phyloP scores from a whole-genome alignment of 495 filamentous ascomycete genomes.

The Darksidea phi region DNA sequence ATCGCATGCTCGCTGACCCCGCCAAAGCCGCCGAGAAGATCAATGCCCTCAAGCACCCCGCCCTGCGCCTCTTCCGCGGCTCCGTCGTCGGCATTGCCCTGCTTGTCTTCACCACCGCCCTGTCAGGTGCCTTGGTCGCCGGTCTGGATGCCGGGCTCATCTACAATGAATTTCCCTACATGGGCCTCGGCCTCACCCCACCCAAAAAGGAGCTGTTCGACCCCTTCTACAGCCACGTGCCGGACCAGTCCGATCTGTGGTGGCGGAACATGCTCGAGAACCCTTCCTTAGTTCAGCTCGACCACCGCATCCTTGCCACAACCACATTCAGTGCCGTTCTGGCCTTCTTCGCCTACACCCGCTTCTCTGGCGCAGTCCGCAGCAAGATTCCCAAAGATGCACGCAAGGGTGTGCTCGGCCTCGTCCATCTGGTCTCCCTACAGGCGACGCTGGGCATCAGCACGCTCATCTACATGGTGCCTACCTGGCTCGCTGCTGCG shows the following conservation, averaged over 20 bases:
- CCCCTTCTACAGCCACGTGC: constrained; percentile 76
- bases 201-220: constrained; percentile 80
- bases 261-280: constrained; percentile 98
- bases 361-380: constrained; percentile 60
- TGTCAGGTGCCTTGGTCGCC: constrained; percentile 91
- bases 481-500: constrained; percentile 78
- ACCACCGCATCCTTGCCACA: constrained; percentile 88
- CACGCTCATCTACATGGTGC: constrained; percentile 90
- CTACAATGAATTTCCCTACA: constrained; percentile 96
- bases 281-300: constrained; percentile 87
- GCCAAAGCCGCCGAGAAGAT: constrained; percentile 55
- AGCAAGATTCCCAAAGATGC: constrained; percentile 63
- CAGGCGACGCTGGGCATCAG: constrained; percentile 84
- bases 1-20: constrained; percentile 60
- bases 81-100: constrained; percentile 68
- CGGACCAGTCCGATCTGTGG: constrained; percentile 76
- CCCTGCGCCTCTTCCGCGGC: constrained; percentile 68
- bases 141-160: constrained; percentile 94
- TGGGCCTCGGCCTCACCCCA: constrained; percentile 80
- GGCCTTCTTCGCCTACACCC: constrained; percentile 71
- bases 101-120: constrained; percentile 82
- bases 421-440: constrained; percentile 76
- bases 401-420: constrained; percentile 69
- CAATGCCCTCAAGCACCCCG: constrained; percentile 59
- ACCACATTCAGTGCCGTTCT: constrained; percentile 83